Conservation (phyloP, 1,284 basidiomycete species). For the Stereum hirsutum region DNA sequence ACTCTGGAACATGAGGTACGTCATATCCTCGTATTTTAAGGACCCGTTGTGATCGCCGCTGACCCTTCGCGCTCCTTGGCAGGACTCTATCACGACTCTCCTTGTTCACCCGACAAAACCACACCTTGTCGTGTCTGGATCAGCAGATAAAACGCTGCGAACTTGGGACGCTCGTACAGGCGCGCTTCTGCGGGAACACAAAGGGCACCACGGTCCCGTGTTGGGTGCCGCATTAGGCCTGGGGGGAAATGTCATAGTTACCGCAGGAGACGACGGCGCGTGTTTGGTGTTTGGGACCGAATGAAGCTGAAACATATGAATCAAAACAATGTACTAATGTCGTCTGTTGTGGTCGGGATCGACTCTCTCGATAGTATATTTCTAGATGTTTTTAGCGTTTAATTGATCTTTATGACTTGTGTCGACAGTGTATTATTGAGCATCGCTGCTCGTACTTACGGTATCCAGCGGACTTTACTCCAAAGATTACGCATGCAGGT, state of each 20-base stretch:
- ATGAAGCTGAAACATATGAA: slow-evolving; percentile 7
- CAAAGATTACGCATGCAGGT: too few species aligned
- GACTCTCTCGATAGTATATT: too few species aligned
- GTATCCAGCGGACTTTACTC: too few species aligned
- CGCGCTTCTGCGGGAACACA: slow-evolving; percentile 68
- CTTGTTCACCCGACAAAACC: slow-evolving; percentile 62
- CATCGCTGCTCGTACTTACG: too few species aligned
- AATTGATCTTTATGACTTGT: too few species aligned
- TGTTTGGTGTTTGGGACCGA: slow-evolving; percentile 76
- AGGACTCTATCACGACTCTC: slow-evolving; percentile 86
- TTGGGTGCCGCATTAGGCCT: slow-evolving; percentile 70
- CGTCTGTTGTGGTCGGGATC: too few species aligned
- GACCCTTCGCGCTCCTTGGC: slow-evolving; percentile 7
- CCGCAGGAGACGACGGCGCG: slow-evolving; percentile 80
- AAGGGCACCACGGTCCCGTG: slow-evolving; percentile 79
- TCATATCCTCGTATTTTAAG: slow-evolving; percentile 8
- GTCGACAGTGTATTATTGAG: too few species aligned
- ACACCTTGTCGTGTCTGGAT: slow-evolving; percentile 75
- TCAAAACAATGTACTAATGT: too few species aligned
- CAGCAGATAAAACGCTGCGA: slow-evolving; percentile 77
- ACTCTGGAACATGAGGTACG: slow-evolving; percentile 75
- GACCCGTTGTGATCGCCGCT: slow-evolving; percentile 4
- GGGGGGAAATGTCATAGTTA: slow-evolving; percentile 61
- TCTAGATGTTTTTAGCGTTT: too few species aligned
- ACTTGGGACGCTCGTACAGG: slow-evolving; percentile 95